Percentiles rank a stretch among this genome's conserved stretches.
phyloP scores from a whole-genome alignment of 2,329 filamentous ascomycete species.

The Epicoccum sorghinum region DNA sequence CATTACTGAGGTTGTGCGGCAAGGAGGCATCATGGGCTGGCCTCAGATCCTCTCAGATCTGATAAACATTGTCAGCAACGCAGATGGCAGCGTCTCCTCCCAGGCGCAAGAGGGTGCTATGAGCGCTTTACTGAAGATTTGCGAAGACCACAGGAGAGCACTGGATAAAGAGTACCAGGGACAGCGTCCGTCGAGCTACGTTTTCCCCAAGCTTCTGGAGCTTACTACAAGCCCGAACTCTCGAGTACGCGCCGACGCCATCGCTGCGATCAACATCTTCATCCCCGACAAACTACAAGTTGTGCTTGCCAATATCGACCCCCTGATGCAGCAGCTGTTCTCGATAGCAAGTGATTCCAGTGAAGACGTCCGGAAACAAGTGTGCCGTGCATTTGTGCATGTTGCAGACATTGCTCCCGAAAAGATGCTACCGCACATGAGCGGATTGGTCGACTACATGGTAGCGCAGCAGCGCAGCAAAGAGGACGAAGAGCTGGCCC shows the following conservation, averaged over 20 bases:
- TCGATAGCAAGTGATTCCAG: constrained; percentile 76
- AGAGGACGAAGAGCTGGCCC: constrained; percentile 85
- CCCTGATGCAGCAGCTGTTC: constrained; percentile 83
- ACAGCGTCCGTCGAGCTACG: constrained; percentile 82
- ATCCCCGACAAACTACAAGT: constrained; percentile 83
- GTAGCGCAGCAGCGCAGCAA: constrained; percentile 81
- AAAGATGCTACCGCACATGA: constrained; percentile 86
- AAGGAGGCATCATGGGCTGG: constrained; percentile 87
- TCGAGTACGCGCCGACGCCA: constrained; percentile 78
- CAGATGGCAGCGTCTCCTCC: constrained; percentile 68
- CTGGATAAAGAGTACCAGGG: constrained; percentile 88
- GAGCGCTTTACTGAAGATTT: constrained; percentile 91
- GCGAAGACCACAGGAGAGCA: constrained; percentile 89
- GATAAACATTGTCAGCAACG: constrained; percentile 76
- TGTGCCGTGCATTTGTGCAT: constrained; percentile 91
- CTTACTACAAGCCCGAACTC: constrained; percentile 78
- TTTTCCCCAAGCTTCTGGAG: constrained; percentile 88
- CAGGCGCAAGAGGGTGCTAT: constrained; percentile 91
- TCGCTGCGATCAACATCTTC: constrained; percentile 90
- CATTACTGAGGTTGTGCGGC: constrained; percentile 86
- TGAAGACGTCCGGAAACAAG: constrained; percentile 85
- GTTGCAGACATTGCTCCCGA: constrained; percentile 90
- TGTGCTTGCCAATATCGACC: constrained; percentile 79
- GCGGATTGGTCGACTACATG: constrained; percentile 90
- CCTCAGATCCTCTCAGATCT: constrained; percentile 87